A percentile compares a stretch with the other conserved stretches of the same genome.
phyloP scores from a whole-genome alignment of 2,329 filamentous ascomycete species.

The Hypoxylon rubiginosum region DNA sequence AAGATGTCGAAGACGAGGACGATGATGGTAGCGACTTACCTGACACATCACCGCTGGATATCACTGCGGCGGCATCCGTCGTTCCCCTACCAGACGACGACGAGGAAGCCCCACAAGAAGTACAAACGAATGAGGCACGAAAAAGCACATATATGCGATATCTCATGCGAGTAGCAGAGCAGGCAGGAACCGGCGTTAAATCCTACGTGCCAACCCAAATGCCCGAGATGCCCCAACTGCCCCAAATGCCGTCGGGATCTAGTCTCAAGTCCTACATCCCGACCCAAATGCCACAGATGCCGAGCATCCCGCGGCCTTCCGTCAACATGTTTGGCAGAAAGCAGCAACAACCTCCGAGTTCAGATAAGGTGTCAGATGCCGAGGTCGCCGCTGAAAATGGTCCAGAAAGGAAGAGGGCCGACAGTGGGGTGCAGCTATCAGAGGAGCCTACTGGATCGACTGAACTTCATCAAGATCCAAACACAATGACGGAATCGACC shows the following conservation, averaged over 20 bases:
- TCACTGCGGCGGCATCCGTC: slow-evolving; percentile 65
- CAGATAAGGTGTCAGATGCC: slow-evolving; percentile 8
- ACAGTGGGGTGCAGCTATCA: slow-evolving; percentile 30
- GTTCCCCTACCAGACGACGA: slow-evolving; percentile 62
- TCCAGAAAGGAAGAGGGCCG: slow-evolving; percentile 13
- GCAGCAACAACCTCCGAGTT: slow-evolving; percentile 20
- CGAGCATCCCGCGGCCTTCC: slow-evolving; percentile 53
- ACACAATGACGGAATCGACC: slow-evolving; percentile 10
- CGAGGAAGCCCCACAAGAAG: slow-evolving; percentile 50
- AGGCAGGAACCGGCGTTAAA: slow-evolving; percentile 61
- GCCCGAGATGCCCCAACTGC: slow-evolving; percentile 56
- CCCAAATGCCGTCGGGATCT: slow-evolving; percentile 51
- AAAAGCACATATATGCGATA: slow-evolving; percentile 63
- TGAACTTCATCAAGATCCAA: slow-evolving; percentile 24
- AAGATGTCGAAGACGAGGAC: slow-evolving; percentile 27
- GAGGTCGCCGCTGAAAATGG: neutral
- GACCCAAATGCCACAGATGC: slow-evolving; percentile 51
- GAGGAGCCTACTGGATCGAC: slow-evolving; percentile 23
- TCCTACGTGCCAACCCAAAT: slow-evolving; percentile 62
- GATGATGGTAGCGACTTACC: slow-evolving; percentile 47
- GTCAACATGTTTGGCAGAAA: slow-evolving; percentile 47
- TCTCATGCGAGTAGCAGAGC: slow-evolving; percentile 63
- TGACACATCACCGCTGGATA: slow-evolving; percentile 64
- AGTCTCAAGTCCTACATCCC: slow-evolving; percentile 53
- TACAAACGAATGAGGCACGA: slow-evolving; percentile 53